Evolutionary conservation across 371 early-diverging fungal species (phyloP).

Genomic region (Apophysomyces elegans): DNA sequence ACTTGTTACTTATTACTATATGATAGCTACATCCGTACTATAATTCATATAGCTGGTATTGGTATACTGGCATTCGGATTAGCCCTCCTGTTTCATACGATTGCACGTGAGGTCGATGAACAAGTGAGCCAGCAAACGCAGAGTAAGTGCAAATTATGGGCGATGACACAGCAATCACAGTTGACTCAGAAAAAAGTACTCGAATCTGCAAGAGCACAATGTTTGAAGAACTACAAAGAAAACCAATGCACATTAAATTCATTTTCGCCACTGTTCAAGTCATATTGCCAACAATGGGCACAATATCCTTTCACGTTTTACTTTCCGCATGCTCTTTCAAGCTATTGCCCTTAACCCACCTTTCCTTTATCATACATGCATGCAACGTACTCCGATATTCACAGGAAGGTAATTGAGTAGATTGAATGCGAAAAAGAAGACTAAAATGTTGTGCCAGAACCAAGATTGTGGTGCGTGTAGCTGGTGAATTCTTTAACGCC

Average conservation of each 20-base stretch:
- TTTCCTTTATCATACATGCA: slow-evolving; percentile 5
- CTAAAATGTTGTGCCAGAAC: background rate
- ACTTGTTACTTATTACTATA: background rate
- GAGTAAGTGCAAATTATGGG: background rate
- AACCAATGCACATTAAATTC: slow-evolving; percentile 17
- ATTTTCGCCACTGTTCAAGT: slow-evolving; percentile 5
- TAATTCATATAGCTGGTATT: background rate
- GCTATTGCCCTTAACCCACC: background rate
- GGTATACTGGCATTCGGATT: background rate
- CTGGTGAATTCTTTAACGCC: slow-evolving; percentile 23
- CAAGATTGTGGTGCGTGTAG: slow-evolving; percentile 14
- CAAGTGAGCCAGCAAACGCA: background rate
- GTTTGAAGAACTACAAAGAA: slow-evolving; percentile 15
- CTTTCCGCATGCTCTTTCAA: background rate
- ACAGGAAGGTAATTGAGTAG: background rate
- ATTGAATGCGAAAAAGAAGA: background rate
- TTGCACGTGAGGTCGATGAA: background rate
- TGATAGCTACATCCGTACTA: background rate
- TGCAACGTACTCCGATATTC: slow-evolving; percentile 9
- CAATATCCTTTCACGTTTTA: slow-evolving; percentile 15
- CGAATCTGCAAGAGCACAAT: slow-evolving; percentile 5
- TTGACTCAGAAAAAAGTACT: background rate
- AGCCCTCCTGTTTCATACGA: background rate
- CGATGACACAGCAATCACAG: background rate
- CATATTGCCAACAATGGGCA: slow-evolving; percentile 20